Percentiles rank a stretch among this genome's conserved stretches.
phyloP scores from a whole-genome alignment of 2,329 filamentous ascomycete species.

The Diplocarpon rosae region DNA sequence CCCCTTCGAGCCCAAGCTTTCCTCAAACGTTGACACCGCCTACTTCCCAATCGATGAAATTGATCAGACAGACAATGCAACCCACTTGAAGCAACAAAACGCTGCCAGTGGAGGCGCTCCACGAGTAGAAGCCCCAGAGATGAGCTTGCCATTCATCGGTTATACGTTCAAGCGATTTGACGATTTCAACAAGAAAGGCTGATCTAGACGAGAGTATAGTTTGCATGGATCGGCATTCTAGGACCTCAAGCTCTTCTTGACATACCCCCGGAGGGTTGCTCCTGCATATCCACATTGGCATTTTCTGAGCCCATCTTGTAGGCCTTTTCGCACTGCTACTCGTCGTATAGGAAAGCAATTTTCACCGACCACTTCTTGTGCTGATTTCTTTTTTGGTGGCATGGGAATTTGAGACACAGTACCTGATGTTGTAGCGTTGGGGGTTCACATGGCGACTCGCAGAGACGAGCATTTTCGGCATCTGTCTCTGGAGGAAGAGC shows the following conservation, averaged over 20 bases:
- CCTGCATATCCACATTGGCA: not conserved
- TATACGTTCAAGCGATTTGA: conserved; percentile 98
- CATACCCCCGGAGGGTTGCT: too few relatives aligned
- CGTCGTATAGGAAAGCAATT: not conserved
- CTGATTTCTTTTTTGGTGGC: conserved; percentile 4
- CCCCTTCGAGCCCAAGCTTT: conserved; percentile 88
- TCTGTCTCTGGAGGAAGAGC: conserved; percentile 4
- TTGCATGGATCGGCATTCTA: too few relatives aligned
- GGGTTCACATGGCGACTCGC: too few relatives aligned
- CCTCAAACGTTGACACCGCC: conserved; percentile 88
- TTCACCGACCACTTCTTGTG: conserved; percentile 18
- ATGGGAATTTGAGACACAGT: conserved; percentile 4
- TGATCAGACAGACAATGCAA: conserved; percentile 88
- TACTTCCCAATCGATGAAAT: conserved; percentile 99
- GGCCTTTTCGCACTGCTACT: not conserved
- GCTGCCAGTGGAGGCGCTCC: conserved; percentile 41
- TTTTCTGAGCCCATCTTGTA: not conserved
- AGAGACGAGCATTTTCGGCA: conserved; percentile 8
- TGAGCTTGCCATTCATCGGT: conserved; percentile 91
- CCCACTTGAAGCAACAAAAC: conserved; percentile 63
- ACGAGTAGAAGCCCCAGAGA: conserved; percentile 75
- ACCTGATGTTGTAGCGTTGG: not conserved
- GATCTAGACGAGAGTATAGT: not conserved
- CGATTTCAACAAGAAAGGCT: conserved; percentile 30
- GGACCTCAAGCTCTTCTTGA: too few relatives aligned